These are phyloP conservation scores for Candida hungchunana DNA, from an alignment of 805 yeast species.

Conservation along the genomic window DNA sequence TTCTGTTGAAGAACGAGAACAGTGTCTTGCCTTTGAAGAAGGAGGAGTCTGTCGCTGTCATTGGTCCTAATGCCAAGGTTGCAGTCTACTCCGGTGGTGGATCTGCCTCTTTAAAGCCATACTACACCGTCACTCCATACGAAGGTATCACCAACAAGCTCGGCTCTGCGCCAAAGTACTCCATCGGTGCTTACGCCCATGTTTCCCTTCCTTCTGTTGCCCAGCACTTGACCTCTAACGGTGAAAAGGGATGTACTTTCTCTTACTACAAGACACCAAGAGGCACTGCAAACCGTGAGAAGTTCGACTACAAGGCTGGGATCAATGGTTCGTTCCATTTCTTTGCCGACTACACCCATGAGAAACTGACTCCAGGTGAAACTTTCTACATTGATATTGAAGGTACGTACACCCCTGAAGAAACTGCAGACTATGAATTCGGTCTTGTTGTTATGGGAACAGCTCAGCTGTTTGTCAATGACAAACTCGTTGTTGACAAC, in stretches of 20 bases:
- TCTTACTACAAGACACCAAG: constrained; percentile 26
- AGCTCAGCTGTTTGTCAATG: constrained; percentile 51
- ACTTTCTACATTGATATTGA: constrained; percentile 44
- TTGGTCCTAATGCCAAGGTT: constrained; percentile 55
- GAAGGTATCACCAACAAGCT: constrained; percentile 38
- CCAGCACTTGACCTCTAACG: constrained; percentile 21
- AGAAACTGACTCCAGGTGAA: constrained; percentile 11
- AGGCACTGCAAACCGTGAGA: constrained; percentile 20
- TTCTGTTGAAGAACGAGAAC: constrained; percentile 51
- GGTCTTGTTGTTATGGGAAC: constrained; percentile 53
- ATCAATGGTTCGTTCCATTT: constrained; percentile 21
- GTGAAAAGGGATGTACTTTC: constrained; percentile 24
- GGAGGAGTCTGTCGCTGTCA: constrained; percentile 42
- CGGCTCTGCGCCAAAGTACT: constrained; percentile 25
- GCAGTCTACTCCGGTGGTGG: constrained; percentile 59
- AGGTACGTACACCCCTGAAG: constrained; percentile 44
- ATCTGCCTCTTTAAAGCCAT: constrained; percentile 48
- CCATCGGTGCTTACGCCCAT: constrained; percentile 35
- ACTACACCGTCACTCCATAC: constrained; percentile 45
- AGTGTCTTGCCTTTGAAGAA: constrained; percentile 43
- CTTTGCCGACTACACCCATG: constrained; percentile 30
- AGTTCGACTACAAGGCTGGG: constrained; percentile 27
- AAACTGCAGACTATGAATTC: constrained; percentile 44
- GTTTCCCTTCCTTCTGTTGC: constrained; percentile 33
- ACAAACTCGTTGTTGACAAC: constrained; percentile 50